Base-by-base conservation (phyloP, 129 eudicot genomes). In the Artemisia annua region DNA sequence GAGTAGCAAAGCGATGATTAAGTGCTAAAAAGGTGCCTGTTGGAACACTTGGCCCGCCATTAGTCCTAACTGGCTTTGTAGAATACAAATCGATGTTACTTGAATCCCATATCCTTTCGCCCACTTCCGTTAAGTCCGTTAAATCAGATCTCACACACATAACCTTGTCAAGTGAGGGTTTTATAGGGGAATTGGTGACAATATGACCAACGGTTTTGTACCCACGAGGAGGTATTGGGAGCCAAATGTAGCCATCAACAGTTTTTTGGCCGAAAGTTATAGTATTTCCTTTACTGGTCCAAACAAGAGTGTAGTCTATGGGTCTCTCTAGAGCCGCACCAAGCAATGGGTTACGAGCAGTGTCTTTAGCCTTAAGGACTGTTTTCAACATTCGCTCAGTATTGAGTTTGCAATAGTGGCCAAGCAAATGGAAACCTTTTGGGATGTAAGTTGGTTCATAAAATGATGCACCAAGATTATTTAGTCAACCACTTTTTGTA, bases 181-280 rank as follows among this genome's bases (percentile, higher is more conserved):
- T 71, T 15, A 62, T 71, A 0, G 84, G 85, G 12, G 88, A 61
- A 14, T 30, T 81, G 2, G 88, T 86, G 72, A 86, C 82, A 1
- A 81, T 70, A 43, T 78, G 81, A 17, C 91, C 91, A 0, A 78
- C 69, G n/a, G 84, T 48, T 16, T 32, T 50, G 24, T 86, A 86
- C 28, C 86, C 88, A 4, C 1, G 18, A 0, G 84, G 86, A 2
- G 91, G 71, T 7, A 77, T 63, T 1, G 86, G 88, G 48, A 81
- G 77, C 91, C 91, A 86, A 26, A 86, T 86, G 74, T 75, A 83
- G 57, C 63, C 88, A 43, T 59, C 78, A 1, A 54, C 46, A 39
- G 11, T 60, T 19, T 51, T 48, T 58, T 81, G 71, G 12, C 14
- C 50, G 17, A 83, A 51, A 19, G 26, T 19, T 17, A 28, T 10